Evolutionary conservation across 2,329 filamentous ascomycete genomes (phyloP).

Genomic region (Aspergillus hiratsukae): DNA sequence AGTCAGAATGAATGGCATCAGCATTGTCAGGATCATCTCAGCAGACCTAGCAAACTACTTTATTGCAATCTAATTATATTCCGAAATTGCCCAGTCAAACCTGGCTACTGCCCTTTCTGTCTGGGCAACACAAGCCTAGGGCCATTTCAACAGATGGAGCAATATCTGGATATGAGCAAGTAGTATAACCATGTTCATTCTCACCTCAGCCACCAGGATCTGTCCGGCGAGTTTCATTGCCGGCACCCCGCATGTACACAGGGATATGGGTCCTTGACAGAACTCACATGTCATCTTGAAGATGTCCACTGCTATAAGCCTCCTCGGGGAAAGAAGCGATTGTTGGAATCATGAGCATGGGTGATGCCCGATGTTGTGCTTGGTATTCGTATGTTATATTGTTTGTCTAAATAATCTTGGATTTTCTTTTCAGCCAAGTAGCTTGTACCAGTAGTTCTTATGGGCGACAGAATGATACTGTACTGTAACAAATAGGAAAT

Average conservation of each 20-base stretch:
- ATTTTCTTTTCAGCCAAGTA: no score
- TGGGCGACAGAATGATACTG: no score
- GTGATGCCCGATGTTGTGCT: no score
- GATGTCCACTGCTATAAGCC: slow-evolving; percentile 2
- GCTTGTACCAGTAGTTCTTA: no score
- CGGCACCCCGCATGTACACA: slow-evolving; percentile 2
- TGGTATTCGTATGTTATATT: no score
- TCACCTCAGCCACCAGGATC: no score
- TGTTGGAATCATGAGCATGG: no score
- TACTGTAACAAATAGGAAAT: no score
- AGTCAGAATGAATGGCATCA: slow-evolving; percentile 3
- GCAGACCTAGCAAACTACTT: slow-evolving; percentile 6
- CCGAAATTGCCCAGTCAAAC: slow-evolving; percentile 9
- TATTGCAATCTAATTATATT: slow-evolving; percentile 11
- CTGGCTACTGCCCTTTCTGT: slow-evolving; percentile 9
- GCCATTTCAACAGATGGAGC: slow-evolving; percentile 1
- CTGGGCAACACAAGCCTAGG: slow-evolving; percentile 2
- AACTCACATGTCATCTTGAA: not conserved
- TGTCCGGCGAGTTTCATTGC: slow-evolving; percentile 1
- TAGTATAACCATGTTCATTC: no score
- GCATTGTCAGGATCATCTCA: slow-evolving; percentile 9
- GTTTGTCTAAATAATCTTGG: no score
- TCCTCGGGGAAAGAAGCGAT: not conserved
- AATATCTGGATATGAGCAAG: no score
- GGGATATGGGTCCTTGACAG: not conserved